phyloP scores from a whole-genome alignment of 2,329 filamentous ascomycete genomes.

The Cladophialophora exuberans region DNA sequence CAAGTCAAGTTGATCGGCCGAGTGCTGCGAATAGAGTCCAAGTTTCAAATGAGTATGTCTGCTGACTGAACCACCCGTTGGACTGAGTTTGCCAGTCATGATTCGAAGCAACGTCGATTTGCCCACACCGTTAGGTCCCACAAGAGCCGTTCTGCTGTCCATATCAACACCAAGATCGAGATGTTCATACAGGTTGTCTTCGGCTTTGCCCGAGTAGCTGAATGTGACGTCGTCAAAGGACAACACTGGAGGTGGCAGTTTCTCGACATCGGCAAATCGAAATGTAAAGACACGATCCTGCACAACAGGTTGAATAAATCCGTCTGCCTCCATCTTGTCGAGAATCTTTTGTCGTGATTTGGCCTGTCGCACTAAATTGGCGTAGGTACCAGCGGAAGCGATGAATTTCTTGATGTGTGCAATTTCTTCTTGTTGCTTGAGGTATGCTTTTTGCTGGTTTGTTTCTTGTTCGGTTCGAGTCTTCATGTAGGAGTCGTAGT shows the following conservation, averaged over 20 bases:
- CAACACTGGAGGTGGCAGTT: slow-evolving; percentile 95
- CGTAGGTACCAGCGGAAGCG: slow-evolving; percentile 98
- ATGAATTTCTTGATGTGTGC: slow-evolving; percentile 99
- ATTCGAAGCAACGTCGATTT: slow-evolving; percentile 95
- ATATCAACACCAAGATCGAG: slow-evolving; percentile 99
- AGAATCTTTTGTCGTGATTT: slow-evolving; percentile 99
- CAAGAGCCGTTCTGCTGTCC: slow-evolving; percentile 95
- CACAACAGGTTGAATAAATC: slow-evolving; percentile 90
- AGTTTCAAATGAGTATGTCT: slow-evolving; percentile 98
- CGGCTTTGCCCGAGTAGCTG: slow-evolving; percentile 87
- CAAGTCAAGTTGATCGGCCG: slow-evolving; percentile 94
- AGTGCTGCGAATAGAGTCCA: slow-evolving; percentile 97
- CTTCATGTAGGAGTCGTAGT: slow-evolving; percentile 98
- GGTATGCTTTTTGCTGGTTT: slow-evolving; percentile 99
- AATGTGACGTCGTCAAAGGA: slow-evolving; percentile 98
- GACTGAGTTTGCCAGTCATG: slow-evolving; percentile 93
- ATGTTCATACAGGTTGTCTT: slow-evolving; percentile 94
- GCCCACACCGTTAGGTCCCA: slow-evolving; percentile 98
- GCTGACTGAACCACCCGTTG: slow-evolving; percentile 76
- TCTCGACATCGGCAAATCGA: slow-evolving; percentile 97
- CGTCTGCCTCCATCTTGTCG: slow-evolving; percentile 99
- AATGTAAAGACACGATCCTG: slow-evolving; percentile 92
- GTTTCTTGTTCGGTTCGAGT: slow-evolving; percentile 90
- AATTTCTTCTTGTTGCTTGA: slow-evolving; percentile 99
- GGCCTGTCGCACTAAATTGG: slow-evolving; percentile 97